Evolutionary conservation across 225 moss, liverwort and hornwort genomes (phyloP), one percentile per base, ranked within the genome.

Genomic region (Rhytidiadelphus loreus): DNA sequence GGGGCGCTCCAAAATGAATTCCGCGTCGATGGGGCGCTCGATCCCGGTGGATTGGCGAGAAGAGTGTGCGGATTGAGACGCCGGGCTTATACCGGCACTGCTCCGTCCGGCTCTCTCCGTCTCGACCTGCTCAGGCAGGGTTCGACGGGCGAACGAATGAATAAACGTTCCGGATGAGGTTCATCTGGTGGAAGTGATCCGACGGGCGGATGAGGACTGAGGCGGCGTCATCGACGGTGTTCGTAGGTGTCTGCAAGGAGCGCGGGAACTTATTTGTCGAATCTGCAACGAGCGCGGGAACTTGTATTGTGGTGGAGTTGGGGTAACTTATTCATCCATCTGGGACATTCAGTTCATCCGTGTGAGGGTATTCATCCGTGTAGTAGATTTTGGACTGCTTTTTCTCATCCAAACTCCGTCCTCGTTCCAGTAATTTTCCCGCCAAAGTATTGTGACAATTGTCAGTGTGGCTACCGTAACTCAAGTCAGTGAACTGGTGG

Each of bases 1-100:
- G 86, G 75, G n/a, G 72, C 86, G 82, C 89, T 86, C 89, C 86
- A 29, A 89, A 76, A 58, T 20, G 57, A 86, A 86, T 86, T 86
- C 86, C 86, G 86, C 64, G 81, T 86, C 62, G 55, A 32, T 64
- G 24, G 53, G 23, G 80, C 16, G 26, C 81, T 44, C 57, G 77
- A 65, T 48, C 66, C n/a, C 48, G 16, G 66, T 64, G 53, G 84
- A 85, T 88, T 84, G 84, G 69, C 69, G 84, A 84, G 58, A 59
- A 19, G 63, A 59, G 37, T 20, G 53, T 33, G 33, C 44, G 29
- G 58, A 83, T 76, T 83, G 72, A 30, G 14, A 43, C 43, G 60
- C 23, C 79, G 33, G 61, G 0, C 8, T 7, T 3, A 23, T 20
- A 26, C 78, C 46, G 57, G 50, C 83, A 65, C 35, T 65, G 43